Conservation (phyloP, 2,329 filamentous ascomycete species). For the Aspergillus quadricinctus region DNA sequence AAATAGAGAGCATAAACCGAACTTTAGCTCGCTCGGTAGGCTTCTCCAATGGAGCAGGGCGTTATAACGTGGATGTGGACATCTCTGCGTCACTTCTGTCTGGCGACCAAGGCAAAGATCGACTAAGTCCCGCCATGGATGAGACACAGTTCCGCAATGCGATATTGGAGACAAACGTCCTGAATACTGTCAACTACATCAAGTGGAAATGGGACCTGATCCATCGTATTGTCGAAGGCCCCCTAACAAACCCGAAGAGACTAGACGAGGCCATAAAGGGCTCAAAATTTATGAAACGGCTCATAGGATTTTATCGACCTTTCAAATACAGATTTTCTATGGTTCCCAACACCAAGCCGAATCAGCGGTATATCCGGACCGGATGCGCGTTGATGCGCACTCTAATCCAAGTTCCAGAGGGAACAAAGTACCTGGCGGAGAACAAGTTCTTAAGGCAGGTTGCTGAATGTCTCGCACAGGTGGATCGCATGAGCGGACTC, state of each 20-base stretch:
- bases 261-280: conserved; percentile 91
- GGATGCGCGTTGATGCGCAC: conserved; percentile 86
- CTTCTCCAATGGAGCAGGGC: conserved; percentile 35
- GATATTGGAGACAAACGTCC: conserved; percentile 70
- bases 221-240: conserved; percentile 84
- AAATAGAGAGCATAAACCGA: conserved; percentile 94
- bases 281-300: conserved; percentile 91
- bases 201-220: conserved; percentile 99
- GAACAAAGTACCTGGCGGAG: conserved; percentile 77
- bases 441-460: conserved; percentile 92
- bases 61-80: conserved; percentile 43
- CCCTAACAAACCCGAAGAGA: conserved; percentile 82
- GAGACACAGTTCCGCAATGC: conserved; percentile 59
- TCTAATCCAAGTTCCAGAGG: conserved; percentile 79
- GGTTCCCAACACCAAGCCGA: conserved; percentile 82
- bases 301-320: conserved; percentile 91
- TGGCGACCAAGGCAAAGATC: conserved; percentile 46
- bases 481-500: conserved; percentile 70
- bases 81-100: conserved; percentile 40
- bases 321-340: conserved; percentile 97
- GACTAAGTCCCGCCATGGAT: conserved; percentile 59
- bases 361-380: conserved; percentile 87
- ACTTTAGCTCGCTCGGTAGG: conserved; percentile 77
- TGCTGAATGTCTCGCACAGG: conserved; percentile 91
- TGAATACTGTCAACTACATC: conserved; percentile 81